phyloP scores from a whole-genome alignment of 2,329 filamentous ascomycete species.

The Aureobasidium pullulans region DNA sequence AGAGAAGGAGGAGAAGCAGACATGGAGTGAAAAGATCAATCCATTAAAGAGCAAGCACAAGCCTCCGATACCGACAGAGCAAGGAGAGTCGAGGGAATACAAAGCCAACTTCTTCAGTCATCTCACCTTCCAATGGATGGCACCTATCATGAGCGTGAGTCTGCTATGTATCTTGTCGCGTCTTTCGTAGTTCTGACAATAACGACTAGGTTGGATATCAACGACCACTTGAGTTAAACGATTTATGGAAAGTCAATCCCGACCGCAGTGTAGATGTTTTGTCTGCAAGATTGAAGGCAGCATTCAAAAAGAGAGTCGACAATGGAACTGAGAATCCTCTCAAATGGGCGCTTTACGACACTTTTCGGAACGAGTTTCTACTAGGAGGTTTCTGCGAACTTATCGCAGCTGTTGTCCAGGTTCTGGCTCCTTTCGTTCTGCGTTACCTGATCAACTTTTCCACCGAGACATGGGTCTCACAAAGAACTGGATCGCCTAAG shows the following conservation, averaged over 20 bases:
- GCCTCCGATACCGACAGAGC: slow-evolving; percentile 50
- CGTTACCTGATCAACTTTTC: slow-evolving; percentile 84
- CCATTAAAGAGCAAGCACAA: slow-evolving; percentile 41
- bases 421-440: slow-evolving; percentile 76
- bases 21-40: slow-evolving; percentile 55
- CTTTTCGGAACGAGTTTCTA: slow-evolving; percentile 77
- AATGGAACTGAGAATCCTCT: slow-evolving; percentile 64
- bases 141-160: slow-evolving; percentile 67
- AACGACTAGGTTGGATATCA: slow-evolving; percentile 66
- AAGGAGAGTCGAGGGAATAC: slow-evolving; percentile 59
- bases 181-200: slow-evolving; percentile 16
- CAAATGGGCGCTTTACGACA: slow-evolving; percentile 75
- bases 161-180: background rate
- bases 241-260: slow-evolving; percentile 86
- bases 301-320: slow-evolving; percentile 62
- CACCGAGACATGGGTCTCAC: slow-evolving; percentile 65
- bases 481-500: slow-evolving; percentile 42
- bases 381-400: slow-evolving; percentile 74
- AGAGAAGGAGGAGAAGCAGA: slow-evolving; percentile 35
- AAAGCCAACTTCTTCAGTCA: slow-evolving; percentile 65
- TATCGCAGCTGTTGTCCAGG: slow-evolving; percentile 61
- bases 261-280: slow-evolving; percentile 64
- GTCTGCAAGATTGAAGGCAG: slow-evolving; percentile 56
- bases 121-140: slow-evolving; percentile 85
- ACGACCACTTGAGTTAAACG: slow-evolving; percentile 70